Evolutionary conservation across 2,329 filamentous ascomycete genomes (phyloP), one percentile per base, ranked within the genome.

Genomic region (Elsinoe australis): DNA sequence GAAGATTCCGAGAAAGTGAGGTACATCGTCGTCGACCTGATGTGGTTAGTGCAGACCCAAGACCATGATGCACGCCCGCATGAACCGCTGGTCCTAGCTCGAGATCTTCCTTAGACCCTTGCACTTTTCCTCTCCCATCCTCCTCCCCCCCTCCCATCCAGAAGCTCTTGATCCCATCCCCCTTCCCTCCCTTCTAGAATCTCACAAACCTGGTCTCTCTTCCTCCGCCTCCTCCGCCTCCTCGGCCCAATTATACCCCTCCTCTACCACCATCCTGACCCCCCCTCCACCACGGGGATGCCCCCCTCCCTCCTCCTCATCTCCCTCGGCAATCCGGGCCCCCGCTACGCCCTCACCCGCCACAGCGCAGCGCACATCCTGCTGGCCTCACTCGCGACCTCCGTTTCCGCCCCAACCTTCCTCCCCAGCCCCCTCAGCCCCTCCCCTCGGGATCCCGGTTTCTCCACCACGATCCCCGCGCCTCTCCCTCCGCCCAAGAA

Each of bases 301-400:
- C 55, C 61, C 5, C 56, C 59, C 14, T 67, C 71, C 31, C 79
- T 94, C 57, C 78, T 96, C 49, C 74, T 96, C 58, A 78, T 88
- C 69, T 92, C 87, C 53, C 76, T 98, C 53, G 92, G 92, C 56
- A 96, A 96, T 58, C 87, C 85, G 5, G 72, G 76, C 5, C 71
- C 79, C 2, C 63, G 67, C 17, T 89, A 90, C 65, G 76, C 78
- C 55, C 75, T 83, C 54, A 94, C 86, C 15, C 80, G 90, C 5
- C 92, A 96, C 68, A 89, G 82, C 18, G 87, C 88, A 10, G 92
- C 89, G 8, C 90, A 96, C 69, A 77, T 80, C 49, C 77, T 87
- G 36, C 77, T 95, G 55, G 71, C 76, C 47, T 71, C 75, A 2
- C 67, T 90, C 6, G 71, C 74, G 15, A 70, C 67, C 12, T 63